These are phyloP conservation scores for Exophiala oligosperma DNA, from an alignment of 2,329 filamentous ascomycete genomes.

Conservation along the genomic window DNA sequence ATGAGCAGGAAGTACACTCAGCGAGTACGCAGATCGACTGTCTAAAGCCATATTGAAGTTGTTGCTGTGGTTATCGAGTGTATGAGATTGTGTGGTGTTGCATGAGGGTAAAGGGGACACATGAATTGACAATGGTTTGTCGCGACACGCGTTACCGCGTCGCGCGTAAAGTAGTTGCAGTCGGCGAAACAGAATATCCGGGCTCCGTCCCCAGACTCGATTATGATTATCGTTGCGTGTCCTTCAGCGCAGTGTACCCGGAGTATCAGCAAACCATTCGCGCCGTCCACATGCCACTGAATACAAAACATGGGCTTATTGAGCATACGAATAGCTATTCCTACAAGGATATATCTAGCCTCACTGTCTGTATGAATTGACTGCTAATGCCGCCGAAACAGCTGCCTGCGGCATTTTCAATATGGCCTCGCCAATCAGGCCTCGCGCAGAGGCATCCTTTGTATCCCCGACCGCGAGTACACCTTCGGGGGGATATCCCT, in stretches of 20 bases:
- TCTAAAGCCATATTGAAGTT: constrained; percentile 59
- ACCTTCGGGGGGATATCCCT: constrained; percentile 23
- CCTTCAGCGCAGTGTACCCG: neutral
- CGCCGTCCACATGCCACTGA: no score
- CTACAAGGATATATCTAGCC: neutral
- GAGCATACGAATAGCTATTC: no score
- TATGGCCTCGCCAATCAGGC: constrained; percentile 22
- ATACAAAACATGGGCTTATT: no score
- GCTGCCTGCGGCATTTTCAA: neutral
- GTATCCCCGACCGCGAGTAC: constrained; percentile 18
- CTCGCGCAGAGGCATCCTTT: constrained; percentile 12
- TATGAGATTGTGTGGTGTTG: neutral
- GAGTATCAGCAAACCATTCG: neutral
- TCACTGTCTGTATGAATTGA: neutral
- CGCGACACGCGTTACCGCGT: neutral
- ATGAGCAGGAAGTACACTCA: constrained; percentile 74
- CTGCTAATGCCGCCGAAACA: neutral
- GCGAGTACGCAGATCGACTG: constrained; percentile 79
- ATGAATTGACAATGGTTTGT: neutral
- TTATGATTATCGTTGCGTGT: neutral
- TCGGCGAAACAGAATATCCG: neutral
- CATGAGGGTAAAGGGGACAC: neutral
- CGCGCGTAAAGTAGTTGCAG: neutral
- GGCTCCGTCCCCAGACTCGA: neutral
- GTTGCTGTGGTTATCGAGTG: neutral